phyloP scores from a whole-genome alignment of 2,329 filamentous ascomycete genomes.

The Coniochaeta prunicola region DNA sequence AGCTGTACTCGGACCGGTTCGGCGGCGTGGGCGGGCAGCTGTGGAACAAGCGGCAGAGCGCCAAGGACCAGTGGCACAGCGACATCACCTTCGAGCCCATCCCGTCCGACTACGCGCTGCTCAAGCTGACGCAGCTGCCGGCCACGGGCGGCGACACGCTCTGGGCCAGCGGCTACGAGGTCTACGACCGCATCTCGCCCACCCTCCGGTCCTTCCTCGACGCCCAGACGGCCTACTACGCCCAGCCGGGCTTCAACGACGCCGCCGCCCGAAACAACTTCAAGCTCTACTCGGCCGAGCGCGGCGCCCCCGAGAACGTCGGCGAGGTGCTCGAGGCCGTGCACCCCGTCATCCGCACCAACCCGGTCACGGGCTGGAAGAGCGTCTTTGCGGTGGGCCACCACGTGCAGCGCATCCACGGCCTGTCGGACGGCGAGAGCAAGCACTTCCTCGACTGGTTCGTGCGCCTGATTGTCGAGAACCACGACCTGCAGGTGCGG shows the following conservation, averaged over 20 bases:
- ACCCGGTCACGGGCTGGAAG: slow-evolving; percentile 53
- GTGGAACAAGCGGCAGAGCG: slow-evolving; percentile 34
- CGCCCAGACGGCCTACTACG: slow-evolving; percentile 46
- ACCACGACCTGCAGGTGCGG: slow-evolving; percentile 49
- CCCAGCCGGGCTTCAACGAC: slow-evolving; percentile 41
- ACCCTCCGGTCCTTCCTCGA: slow-evolving; percentile 53
- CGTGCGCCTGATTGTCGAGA: slow-evolving; percentile 40
- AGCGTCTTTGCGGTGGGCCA: slow-evolving; percentile 44
- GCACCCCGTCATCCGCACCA: slow-evolving; percentile 49
- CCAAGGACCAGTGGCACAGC: slow-evolving; percentile 47
- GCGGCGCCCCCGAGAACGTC: slow-evolving; percentile 43
- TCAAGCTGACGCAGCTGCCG: slow-evolving; percentile 47
- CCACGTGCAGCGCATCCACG: slow-evolving; percentile 44
- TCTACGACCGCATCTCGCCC: slow-evolving; percentile 56
- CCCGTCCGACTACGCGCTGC: slow-evolving; percentile 55
- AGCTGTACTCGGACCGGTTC: slow-evolving; percentile 36
- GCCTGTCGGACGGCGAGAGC: slow-evolving; percentile 38
- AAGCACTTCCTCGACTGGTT: slow-evolving; percentile 44
- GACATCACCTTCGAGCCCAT: slow-evolving; percentile 60
- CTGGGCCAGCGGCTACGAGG: slow-evolving; percentile 61
- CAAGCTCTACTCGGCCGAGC: slow-evolving; percentile 34
- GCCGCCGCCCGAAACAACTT: slow-evolving; percentile 37
- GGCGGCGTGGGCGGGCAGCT: slow-evolving; percentile 24
- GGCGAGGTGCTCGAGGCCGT: slow-evolving; percentile 39
- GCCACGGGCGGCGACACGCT: slow-evolving; percentile 52